Evolutionary conservation across 305 asterid species (phyloP), one percentile per base, ranked within the genome.

Genomic region (Fraxinus nigra): DNA sequence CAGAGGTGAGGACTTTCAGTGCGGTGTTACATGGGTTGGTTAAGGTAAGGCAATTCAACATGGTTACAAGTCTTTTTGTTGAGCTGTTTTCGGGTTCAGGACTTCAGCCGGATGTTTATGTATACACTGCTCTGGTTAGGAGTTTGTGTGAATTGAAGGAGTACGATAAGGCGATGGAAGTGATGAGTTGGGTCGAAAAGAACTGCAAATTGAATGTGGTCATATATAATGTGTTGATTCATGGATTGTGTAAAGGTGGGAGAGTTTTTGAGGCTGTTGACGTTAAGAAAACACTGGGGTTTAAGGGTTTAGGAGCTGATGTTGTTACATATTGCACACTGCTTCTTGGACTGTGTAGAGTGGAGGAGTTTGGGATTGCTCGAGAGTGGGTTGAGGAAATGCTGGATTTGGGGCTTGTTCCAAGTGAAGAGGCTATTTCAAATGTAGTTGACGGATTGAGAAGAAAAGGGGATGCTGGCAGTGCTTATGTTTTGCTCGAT

Each of bases 1-100:
- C 99, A 28, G 97, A 95, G 86, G 90, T 91, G 82, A 92, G 95
- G 89, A 93, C 98, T 72, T 81, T 93, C 28, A 92, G 90, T 84
- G 93, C 92, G 9, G 92, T 95, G 79, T 78, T 92, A 8, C 82
- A 91, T 86, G 93, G 92, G 32, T 83, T 95, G 84, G 86, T 89
- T 80, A 82, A 92, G 81, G 87, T 88, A 5, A 88, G 95, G 88
- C 88, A 86, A 75, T 95, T 85, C 43, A 87, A 88, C 54, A 84
- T 92, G 93, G 97, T 92, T 80, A 85, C 88, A 77, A 83, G 40
- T 40, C 84, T 95, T 87, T 92, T 92, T 84, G 89, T 88, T 75
- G 91, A 92, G 33, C 80, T 92, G 81, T 88, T 90, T 76, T 76
- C 79, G 77, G 76, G 70, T 75, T 76, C 79, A 0, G 80, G 87